Percentiles rank a stretch among this genome's conserved stretches.
phyloP scores from a whole-genome alignment of 352 stramenopile species.

The Phytophthora fragariaefolia region DNA sequence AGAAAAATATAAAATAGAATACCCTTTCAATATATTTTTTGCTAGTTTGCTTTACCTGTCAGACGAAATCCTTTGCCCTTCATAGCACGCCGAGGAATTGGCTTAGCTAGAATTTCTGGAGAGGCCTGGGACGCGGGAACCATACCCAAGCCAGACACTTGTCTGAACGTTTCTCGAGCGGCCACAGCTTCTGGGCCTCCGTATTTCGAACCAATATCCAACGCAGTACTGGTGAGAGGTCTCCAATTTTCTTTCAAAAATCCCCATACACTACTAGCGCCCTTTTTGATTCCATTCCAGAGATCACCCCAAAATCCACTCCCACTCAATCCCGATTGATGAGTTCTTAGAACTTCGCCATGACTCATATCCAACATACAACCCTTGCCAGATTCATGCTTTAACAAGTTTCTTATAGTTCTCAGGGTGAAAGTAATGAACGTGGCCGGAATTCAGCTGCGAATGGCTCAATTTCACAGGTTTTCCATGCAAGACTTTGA shows the following conservation, averaged over 20 bases:
- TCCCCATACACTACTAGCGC: neutral
- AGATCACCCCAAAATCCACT: constrained; percentile 20
- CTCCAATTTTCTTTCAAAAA: constrained; percentile 2
- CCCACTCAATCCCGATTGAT: neutral
- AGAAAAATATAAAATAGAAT: no score
- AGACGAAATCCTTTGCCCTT: no score
- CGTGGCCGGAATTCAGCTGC: neutral
- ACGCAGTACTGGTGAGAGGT: neutral
- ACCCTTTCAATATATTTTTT: no score
- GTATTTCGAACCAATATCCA: no score
- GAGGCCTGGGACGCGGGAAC: no score
- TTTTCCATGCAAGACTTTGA: neutral
- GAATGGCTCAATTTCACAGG: neutral
- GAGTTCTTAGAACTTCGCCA: neutral
- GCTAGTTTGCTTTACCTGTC: no score
- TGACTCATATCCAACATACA: neutral
- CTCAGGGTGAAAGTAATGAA: neutral
- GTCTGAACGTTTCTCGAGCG: no score
- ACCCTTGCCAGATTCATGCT: neutral
- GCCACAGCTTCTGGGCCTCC: no score
- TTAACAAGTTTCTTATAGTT: neutral
- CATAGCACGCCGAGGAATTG: no score
- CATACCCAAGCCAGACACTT: no score
- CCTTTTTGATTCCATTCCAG: constrained; percentile 6
- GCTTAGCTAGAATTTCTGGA: no score